These are phyloP conservation scores for Ceratocystis cacaofunesta DNA, from an alignment of 2,329 filamentous ascomycete species.

Conservation along the genomic window DNA sequence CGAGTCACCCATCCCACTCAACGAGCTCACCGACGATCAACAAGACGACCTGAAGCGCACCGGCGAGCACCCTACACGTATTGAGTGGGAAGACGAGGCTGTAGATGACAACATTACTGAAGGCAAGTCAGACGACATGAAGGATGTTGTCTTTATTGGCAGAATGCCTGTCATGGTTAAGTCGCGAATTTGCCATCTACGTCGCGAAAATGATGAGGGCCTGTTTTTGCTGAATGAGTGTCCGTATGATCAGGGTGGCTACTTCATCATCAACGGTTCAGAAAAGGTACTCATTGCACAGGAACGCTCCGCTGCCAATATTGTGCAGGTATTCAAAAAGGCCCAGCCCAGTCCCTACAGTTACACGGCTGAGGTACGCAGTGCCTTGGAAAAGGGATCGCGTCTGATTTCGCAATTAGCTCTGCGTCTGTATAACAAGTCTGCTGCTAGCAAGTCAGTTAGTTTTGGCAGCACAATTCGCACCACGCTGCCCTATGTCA, in stretches of 20 bases:
- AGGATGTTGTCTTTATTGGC: conserved; percentile 74
- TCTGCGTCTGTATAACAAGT: conserved; percentile 79
- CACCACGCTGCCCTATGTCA: conserved; percentile 84
- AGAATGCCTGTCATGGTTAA: conserved; percentile 97
- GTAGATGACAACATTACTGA: conserved; percentile 27
- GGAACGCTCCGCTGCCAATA: conserved; percentile 93
- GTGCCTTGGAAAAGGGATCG: conserved; percentile 90
- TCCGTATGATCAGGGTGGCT: conserved; percentile 94
- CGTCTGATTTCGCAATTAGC: conserved; percentile 84
- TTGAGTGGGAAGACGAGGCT: conserved; percentile 44
- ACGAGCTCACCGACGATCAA: conserved; percentile 55
- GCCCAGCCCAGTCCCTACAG: conserved; percentile 81
- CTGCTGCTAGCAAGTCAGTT: conserved; percentile 55
- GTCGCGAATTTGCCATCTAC: conserved; percentile 85
- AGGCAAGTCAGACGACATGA: conserved; percentile 37
- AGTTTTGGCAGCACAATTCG: conserved; percentile 79
- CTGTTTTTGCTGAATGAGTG: conserved; percentile 91
- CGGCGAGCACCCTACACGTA: conserved; percentile 41
- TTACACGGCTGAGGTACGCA: conserved; percentile 90
- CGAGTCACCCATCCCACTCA: conserved; percentile 51
- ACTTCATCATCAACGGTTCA: conserved; percentile 98
- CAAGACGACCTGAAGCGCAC: conserved; percentile 39
- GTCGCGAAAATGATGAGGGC: conserved; percentile 67
- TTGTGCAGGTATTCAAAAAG: conserved; percentile 98
- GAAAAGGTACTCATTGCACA: conserved; percentile 98